Percentiles rank a stretch among this genome's conserved stretches.
These are phyloP conservation scores for Magnolia changhungtana DNA, from an alignment of 164 flowering plant genomes.

Conservation along the genomic window DNA sequence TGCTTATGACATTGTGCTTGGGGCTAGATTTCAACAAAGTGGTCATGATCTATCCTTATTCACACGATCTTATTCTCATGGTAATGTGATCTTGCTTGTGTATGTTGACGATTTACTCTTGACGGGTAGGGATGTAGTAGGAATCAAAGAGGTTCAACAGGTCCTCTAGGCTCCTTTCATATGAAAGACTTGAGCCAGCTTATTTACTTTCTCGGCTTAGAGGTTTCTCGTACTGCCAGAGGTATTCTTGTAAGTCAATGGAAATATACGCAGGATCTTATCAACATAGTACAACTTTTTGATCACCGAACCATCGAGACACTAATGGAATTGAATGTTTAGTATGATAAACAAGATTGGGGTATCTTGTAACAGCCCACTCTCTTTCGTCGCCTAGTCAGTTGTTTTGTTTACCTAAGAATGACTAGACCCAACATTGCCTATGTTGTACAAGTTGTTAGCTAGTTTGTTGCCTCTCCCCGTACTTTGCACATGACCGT, in stretches of 20 bases:
- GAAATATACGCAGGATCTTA: not conserved
- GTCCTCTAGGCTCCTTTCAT: not conserved
- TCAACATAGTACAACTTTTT: not conserved
- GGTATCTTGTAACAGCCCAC: not conserved
- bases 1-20: not conserved
- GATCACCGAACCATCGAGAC: not conserved
- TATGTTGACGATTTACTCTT: not conserved
- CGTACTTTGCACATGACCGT: not conserved
- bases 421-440: not conserved
- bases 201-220: not conserved
- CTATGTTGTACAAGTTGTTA: not conserved
- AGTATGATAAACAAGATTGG: not conserved
- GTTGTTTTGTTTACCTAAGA: not conserved
- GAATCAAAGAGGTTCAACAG: not conserved
- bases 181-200: slow-evolving; percentile 1
- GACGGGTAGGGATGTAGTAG: not conserved
- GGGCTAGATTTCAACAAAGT: not conserved
- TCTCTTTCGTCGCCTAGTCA: not conserved
- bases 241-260: not conserved
- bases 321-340: not conserved
- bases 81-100: not conserved
- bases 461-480: not conserved
- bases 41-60: not conserved
- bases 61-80: not conserved
- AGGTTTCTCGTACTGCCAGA: not conserved